phyloP scores from a whole-genome alignment of 164 flowering plant species.

The Santalum album region DNA sequence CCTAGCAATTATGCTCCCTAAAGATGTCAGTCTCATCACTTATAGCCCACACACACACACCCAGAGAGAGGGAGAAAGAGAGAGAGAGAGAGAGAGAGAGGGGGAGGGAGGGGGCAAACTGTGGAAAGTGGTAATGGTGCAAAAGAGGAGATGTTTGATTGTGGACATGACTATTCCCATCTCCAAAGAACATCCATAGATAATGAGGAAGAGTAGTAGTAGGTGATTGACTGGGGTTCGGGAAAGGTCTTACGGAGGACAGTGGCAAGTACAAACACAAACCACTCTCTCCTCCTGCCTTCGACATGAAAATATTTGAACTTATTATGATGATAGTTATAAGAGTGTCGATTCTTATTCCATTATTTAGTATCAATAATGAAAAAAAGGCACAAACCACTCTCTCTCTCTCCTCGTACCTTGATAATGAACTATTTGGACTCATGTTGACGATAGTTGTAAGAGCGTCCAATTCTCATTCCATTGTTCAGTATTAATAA shows the following conservation, averaged over 20 bases:
- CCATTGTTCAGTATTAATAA: no score
- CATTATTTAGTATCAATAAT: no score
- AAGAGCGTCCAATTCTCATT: no score
- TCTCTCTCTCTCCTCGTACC: no score
- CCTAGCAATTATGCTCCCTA: constrained; percentile 19
- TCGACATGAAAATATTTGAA: no score
- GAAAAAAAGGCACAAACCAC: no score
- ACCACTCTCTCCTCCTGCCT: no score
- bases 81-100: neutral
- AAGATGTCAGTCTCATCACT: constrained; percentile 11
- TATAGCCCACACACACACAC: neutral
- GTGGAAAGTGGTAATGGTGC: neutral
- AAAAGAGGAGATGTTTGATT: constrained; percentile 1
- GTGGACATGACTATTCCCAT: constrained; percentile 20
- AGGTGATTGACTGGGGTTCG: constrained; percentile 17
- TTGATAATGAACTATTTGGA: no score
- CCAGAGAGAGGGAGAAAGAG: constrained; percentile 8
- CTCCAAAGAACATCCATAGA: constrained; percentile 2
- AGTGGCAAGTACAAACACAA: constrained; percentile 23
- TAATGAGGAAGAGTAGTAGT: constrained; percentile 2
- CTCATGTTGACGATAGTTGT: no score
- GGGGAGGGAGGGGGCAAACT: constrained; percentile 6
- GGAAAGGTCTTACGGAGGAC: constrained; percentile 4
- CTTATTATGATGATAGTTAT: no score
- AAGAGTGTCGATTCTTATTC: no score